Base-by-base conservation (phyloP, 805 yeast species). In the Sugiyamaella boreocaroliniensis region DNA sequence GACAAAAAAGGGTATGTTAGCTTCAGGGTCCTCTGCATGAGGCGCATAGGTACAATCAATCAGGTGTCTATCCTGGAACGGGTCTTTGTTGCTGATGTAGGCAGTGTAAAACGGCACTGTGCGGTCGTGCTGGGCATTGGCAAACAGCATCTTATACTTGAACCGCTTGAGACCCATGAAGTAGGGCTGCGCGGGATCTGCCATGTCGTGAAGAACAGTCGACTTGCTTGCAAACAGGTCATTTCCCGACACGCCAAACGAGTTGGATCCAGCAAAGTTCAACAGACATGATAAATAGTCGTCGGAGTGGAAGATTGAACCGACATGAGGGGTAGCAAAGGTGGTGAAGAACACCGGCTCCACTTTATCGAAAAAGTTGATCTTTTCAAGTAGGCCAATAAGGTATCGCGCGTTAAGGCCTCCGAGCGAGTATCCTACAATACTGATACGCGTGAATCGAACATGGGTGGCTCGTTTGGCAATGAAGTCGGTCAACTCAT, bases 401-500 rank as follows among this genome's bases (percentile, higher is more conserved):
- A 86, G 78, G 64, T 86, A 88, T 43, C 97, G 74, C 0, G 89
- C 76, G 14, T 87, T 77, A 32, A 92, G 68, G 0, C 98, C 98
- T n/a, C 97, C 98, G 50, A 90, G 67, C 0, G 96, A 87, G 65
- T 90, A 90, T 0, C 97, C 97, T 1, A 89, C 76, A 41, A 90
- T 71, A 57, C 92, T 84, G 47, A 90, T 76, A 54, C 81, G 77
- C 10, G 74, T 73, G 10, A 86, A 85, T 14, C 55, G 59, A n/a
- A 64, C 67, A 77, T 52, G 14, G 29, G 22, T 14, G 14, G 47
- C 46, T 40, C 57, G 51, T 10, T 70, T 69, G 14, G 55, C 55
- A 22, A 74, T 60, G 55, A 70, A 65, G 10, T 57, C 63, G 15
- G 68, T 68, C 14, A 90, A 73, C 65, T 89, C 96, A 32, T 76